Conservation (phyloP, 208 protist genomes). For the Leishmania amazonensis region DNA sequence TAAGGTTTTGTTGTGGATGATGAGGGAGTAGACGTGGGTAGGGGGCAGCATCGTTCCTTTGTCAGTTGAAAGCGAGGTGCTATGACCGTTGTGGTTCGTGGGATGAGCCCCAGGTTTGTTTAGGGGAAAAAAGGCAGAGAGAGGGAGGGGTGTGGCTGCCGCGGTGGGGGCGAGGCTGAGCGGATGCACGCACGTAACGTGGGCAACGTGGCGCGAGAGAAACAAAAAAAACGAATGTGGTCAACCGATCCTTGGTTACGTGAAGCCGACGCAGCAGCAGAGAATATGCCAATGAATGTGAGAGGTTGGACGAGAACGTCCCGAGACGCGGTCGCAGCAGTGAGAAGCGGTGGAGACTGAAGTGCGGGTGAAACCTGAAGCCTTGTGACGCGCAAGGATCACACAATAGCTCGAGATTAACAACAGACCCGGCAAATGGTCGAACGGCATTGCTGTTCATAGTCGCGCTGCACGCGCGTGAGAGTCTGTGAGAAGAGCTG, state of each 20-base stretch:
- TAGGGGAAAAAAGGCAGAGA: background rate
- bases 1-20: conserved; percentile 50
- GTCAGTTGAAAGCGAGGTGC: background rate
- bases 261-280: background rate
- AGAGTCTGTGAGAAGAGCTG: background rate
- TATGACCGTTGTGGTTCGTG: background rate
- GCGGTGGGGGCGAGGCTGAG: background rate
- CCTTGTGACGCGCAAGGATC: background rate
- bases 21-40: conserved; percentile 66
- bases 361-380: background rate
- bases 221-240: background rate
- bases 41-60: conserved; percentile 52
- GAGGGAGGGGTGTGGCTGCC: background rate
- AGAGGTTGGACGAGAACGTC: background rate
- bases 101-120: background rate
- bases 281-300: background rate
- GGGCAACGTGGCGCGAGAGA: too few relatives aligned
- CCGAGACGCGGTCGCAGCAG: background rate
- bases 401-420: background rate
- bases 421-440: background rate
- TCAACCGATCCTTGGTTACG: background rate
- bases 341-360: background rate
- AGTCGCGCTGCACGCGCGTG: background rate
- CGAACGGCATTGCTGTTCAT: background rate
- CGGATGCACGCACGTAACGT: background rate